Conservation (phyloP, 768 basidiomycete species). For the Leucosporidium yakuticum region DNA sequence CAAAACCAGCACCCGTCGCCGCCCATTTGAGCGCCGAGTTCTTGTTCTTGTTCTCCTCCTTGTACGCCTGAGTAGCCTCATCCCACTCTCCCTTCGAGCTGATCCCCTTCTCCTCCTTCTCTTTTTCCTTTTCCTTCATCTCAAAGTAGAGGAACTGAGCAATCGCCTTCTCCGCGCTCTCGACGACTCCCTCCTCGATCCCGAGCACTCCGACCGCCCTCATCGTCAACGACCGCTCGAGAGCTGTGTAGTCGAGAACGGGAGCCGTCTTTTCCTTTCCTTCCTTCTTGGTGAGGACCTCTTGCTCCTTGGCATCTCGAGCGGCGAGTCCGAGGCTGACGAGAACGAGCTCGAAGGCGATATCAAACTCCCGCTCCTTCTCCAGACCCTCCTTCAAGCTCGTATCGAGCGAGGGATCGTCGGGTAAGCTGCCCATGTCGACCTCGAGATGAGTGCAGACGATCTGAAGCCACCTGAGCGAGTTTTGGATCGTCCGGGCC, state of each 20-base stretch:
- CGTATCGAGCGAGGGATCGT: background rate
- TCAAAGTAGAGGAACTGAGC: slow-evolving; percentile 31
- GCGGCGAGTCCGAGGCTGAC: slow-evolving; percentile 29
- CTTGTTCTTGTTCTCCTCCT: slow-evolving; percentile 20
- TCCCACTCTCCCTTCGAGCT: slow-evolving; percentile 18
- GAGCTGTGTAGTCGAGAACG: slow-evolving; percentile 22
- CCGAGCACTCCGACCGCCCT: slow-evolving; percentile 13
- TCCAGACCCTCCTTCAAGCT: background rate
- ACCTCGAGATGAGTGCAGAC: slow-evolving; percentile 23
- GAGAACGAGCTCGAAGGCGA: slow-evolving; percentile 24
- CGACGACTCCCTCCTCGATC: slow-evolving; percentile 1
- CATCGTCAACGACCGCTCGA: slow-evolving; percentile 25
- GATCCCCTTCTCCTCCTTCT: background rate
- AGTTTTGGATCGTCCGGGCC: slow-evolving; percentile 1
- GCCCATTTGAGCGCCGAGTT: slow-evolving; percentile 33
- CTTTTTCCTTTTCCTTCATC: slow-evolving; percentile 9
- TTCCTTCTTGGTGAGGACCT: slow-evolving; percentile 1
- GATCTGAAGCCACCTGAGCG: slow-evolving; percentile 17
- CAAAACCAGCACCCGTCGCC: slow-evolving; percentile 36
- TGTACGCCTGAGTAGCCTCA: slow-evolving; percentile 20
- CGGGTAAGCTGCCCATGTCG: slow-evolving; percentile 18
- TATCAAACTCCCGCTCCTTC: slow-evolving; percentile 14
- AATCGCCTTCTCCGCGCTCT: slow-evolving; percentile 24
- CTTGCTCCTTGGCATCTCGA: slow-evolving; percentile 3
- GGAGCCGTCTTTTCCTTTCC: background rate